Evolutionary conservation across 129 eudicot species (phyloP).

Genomic region (Saposhnikovia divaricata): DNA sequence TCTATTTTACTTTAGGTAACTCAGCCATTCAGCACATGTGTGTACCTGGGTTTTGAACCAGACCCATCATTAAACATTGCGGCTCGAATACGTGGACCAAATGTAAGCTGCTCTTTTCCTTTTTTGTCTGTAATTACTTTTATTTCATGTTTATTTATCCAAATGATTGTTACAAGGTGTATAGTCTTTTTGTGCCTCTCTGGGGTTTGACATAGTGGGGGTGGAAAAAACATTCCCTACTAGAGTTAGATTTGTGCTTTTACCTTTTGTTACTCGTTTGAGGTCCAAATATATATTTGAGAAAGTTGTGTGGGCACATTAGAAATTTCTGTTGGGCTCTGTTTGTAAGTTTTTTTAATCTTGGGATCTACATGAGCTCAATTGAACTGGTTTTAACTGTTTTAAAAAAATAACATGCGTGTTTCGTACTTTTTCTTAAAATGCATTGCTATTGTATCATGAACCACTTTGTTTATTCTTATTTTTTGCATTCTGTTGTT

Average conservation of each 20-base stretch:
- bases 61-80: conserved; percentile 73
- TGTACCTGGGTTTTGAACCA: conserved; percentile 90
- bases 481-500: neutral
- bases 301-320: neutral
- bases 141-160: neutral
- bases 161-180: neutral
- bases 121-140: neutral
- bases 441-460: neutral
- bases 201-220: neutral
- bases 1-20: conserved; percentile 29
- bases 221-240: neutral
- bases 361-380: neutral
- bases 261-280: neutral
- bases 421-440: neutral
- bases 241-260: neutral
- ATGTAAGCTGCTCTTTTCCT: conserved; percentile 53
- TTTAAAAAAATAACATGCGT: neutral
- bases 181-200: neutral
- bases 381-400: neutral
- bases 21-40: conserved; percentile 55
- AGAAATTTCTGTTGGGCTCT: neutral
- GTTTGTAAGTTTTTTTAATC: neutral
- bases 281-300: neutral
- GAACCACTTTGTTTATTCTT: neutral
- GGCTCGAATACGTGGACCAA: conserved; percentile 95